Base-by-base conservation (phyloP, 1,139 yeast genomes). In the Candida labiduridarum region DNA sequence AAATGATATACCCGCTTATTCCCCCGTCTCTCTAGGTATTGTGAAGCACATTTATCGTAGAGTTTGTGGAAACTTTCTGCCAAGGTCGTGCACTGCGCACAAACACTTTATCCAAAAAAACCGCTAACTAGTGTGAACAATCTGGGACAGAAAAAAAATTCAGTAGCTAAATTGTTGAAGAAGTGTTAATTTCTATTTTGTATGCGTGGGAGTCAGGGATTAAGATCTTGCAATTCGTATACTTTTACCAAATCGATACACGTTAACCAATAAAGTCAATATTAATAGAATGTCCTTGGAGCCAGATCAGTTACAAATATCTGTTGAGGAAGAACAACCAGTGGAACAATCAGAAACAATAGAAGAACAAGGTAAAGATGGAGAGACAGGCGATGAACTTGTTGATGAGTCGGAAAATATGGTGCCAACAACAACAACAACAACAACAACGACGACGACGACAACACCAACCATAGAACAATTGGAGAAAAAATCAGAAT, bases 31-130 rank as follows among this genome's bases (percentile, higher is more conserved):
- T 19, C 4, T 19, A 19, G 22, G 4, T 19, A 19, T 19, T 4
- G 22, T 3, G 4, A 4, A 4, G 4, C 22, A 19, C 22, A 19
- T 19, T 3, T 19, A 19, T 19, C 22, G 22, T 19, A 4, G 4
- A 19, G 22, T 19, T 31, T 31, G 34, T 31, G 29, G 3, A 19
- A 4, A 19, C 4, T 19, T 25, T 25, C 29, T 10, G 34, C n/a
- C 34, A 31, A 12, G 40, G 30, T 38, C 41, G 41, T 38, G 41
- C 22, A 22, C 16, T 2, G 3, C 12, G 41, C 41, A 38, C 41
- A 22, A 38, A 38, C 14, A 38, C 41, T 38, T 22, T 38, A 38
- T 38, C 41, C 41, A 38, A 38, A 38, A 22, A 34, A 34, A 34
- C 2, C 14, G 14, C 14, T 12, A 7, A 11, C 34, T 4, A 30